These are phyloP conservation scores for Penicillium sp. DNA, from an alignment of 2,329 filamentous ascomycete species.

Conservation along the genomic window DNA sequence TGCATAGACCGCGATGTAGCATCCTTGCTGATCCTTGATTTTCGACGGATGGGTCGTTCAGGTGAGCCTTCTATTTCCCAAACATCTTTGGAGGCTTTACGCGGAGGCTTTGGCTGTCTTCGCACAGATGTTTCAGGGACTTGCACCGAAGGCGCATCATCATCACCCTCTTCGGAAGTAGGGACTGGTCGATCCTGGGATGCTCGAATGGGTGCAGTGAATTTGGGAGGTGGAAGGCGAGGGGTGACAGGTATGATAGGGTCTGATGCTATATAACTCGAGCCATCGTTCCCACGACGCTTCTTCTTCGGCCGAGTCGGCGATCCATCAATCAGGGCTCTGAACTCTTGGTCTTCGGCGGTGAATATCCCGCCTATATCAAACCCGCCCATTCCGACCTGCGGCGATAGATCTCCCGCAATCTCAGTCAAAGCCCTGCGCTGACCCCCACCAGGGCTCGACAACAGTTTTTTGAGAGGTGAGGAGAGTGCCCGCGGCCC, in stretches of 20 bases:
- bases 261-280: slow-evolving; percentile 30
- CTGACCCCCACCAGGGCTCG: slow-evolving; percentile 39
- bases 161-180: slow-evolving; percentile 13
- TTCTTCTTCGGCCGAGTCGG: slow-evolving; percentile 37
- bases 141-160: slow-evolving; percentile 12
- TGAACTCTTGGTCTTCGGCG: slow-evolving; percentile 41
- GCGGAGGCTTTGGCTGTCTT: slow-evolving; percentile 24
- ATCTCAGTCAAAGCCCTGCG: slow-evolving; percentile 42
- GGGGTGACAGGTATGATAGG: slow-evolving; percentile 30
- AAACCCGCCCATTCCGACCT: slow-evolving; percentile 30
- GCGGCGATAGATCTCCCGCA: slow-evolving; percentile 42
- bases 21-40: slow-evolving; percentile 13
- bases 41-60: slow-evolving; percentile 22
- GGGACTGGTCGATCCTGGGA: slow-evolving; percentile 14
- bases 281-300: slow-evolving; percentile 35
- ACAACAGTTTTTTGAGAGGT: slow-evolving; percentile 33
- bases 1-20: slow-evolving; percentile 8
- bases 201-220: slow-evolving; percentile 16
- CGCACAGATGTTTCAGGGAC: slow-evolving; percentile 18
- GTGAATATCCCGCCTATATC: slow-evolving; percentile 39
- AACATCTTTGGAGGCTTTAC: slow-evolving; percentile 26
- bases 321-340: slow-evolving; percentile 32
- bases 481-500: slow-evolving; percentile 24
- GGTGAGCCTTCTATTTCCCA: slow-evolving; percentile 40
- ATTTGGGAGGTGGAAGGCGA: slow-evolving; percentile 19